Conservation (phyloP, 2,329 filamentous ascomycete species). For the Mycosphaerella arachidis region DNA sequence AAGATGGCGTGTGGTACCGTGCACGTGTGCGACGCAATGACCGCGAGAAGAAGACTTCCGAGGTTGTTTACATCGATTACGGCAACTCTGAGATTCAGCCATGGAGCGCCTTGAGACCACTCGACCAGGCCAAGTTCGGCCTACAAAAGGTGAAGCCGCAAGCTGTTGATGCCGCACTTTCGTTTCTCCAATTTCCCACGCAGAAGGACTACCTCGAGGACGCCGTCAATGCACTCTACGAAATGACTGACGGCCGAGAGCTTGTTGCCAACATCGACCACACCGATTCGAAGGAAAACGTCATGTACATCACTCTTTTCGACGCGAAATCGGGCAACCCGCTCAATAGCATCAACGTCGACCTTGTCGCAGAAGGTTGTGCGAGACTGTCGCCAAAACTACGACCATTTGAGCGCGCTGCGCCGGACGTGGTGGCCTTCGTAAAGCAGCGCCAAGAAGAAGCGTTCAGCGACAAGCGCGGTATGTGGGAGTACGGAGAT, state of each 20-base stretch:
- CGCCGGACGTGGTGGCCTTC: conserved; percentile 65
- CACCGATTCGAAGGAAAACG: conserved; percentile 69
- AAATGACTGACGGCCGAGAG: conserved; percentile 65
- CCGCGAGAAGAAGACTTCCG: conserved; percentile 78
- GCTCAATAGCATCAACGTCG: conserved; percentile 82
- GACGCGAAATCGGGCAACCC: conserved; percentile 62
- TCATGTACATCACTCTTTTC: conserved; percentile 77
- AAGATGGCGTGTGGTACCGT: conserved; percentile 91
- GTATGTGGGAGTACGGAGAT: conserved; percentile 99
- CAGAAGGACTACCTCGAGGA: conserved; percentile 79
- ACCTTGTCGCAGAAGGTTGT: conserved; percentile 75
- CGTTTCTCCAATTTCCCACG: conserved; percentile 82
- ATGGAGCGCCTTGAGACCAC: conserved; percentile 77
- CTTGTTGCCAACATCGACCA: conserved; percentile 90
- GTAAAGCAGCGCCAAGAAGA: conserved; percentile 69
- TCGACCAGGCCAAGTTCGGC: conserved; percentile 74
- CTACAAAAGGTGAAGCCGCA: conserved; percentile 78
- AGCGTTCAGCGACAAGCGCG: conserved; percentile 74
- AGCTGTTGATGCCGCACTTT: conserved; percentile 79
- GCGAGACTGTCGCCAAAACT: conserved; percentile 91
- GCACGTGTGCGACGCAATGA: conserved; percentile 89
- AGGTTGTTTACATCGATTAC: conserved; percentile 93
- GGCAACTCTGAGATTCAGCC: conserved; percentile 87
- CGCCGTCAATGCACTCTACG: conserved; percentile 68
- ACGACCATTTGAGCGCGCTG: conserved; percentile 82